phyloP scores from a whole-genome alignment of 2,329 filamentous ascomycete genomes.

The Sclerotinia glacialis region DNA sequence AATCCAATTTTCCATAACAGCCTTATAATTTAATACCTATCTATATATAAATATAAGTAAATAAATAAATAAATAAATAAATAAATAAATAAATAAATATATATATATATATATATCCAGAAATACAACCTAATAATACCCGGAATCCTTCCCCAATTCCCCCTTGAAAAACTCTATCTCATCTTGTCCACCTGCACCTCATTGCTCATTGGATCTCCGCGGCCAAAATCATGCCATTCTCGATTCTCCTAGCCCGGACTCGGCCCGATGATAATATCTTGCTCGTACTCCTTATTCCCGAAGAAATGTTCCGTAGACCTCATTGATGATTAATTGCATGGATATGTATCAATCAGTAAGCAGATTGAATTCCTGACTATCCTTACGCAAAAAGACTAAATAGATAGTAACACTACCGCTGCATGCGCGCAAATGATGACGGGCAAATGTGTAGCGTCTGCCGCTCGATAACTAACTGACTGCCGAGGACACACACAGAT shows the following conservation, averaged over 20 bases:
- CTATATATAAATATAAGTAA: no score
- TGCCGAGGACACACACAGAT: not conserved
- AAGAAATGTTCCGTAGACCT: not conserved
- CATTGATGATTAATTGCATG: not conserved
- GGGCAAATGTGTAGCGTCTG: not conserved
- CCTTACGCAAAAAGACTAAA: not conserved
- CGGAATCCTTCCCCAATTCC: conserved; percentile 12
- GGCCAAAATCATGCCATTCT: not conserved
- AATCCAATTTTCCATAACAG: not conserved
- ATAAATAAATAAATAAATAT: no score
- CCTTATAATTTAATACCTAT: no score
- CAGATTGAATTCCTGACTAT: not conserved
- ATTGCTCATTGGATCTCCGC: not conserved
- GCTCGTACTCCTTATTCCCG: not conserved
- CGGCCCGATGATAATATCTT: not conserved
- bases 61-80: no score
- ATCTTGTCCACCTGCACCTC: conserved; percentile 4
- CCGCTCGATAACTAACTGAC: not conserved
- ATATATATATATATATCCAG: not conserved
- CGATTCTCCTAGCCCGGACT: conserved; percentile 11
- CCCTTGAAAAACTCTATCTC: conserved; percentile 11
- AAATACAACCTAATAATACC: conserved; percentile 17
- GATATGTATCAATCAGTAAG: not conserved
- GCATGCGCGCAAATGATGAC: conserved; percentile 1
- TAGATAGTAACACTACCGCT: not conserved